Conservation (phyloP, 108 stramenopile genomes). For the Fragilaria crotonensis region DNA sequence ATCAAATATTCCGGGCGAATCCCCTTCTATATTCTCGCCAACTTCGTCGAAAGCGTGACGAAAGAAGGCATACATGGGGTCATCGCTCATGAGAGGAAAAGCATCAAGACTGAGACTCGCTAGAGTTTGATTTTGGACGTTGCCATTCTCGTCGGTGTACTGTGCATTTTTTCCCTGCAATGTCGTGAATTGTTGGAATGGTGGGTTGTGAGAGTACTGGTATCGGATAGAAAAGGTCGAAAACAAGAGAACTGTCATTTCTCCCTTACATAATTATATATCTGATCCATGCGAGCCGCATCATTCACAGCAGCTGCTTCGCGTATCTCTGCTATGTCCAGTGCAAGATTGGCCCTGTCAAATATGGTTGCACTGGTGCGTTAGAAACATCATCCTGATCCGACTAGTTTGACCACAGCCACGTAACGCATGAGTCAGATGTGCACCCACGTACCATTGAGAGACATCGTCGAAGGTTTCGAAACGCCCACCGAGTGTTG, state of each 20-base stretch:
- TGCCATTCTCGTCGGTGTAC: background rate
- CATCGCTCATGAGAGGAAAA: constrained; percentile 16
- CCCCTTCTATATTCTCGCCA: constrained; percentile 35
- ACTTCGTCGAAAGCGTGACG: constrained; percentile 53
- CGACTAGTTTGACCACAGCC: no score
- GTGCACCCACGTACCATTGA: background rate
- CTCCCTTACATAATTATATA: no score
- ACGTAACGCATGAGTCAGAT: no score
- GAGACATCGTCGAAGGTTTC: background rate
- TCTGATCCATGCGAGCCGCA: no score
- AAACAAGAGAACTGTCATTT: no score
- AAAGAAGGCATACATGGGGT: constrained; percentile 67
- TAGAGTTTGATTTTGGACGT: background rate
- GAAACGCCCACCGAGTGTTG: background rate
- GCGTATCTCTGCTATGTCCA: background rate
- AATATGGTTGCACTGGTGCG: no score
- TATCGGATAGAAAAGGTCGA: no score
- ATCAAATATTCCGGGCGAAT: constrained; percentile 45
- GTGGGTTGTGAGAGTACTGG: no score
- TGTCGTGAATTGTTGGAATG: no score
- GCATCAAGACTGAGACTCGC: background rate
- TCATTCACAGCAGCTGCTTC: background rate
- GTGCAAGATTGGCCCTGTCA: background rate
- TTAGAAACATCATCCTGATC: no score
- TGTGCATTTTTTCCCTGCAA: background rate